Conservation (phyloP, 768 basidiomycete genomes). For the Leccinum longicurvipes region DNA sequence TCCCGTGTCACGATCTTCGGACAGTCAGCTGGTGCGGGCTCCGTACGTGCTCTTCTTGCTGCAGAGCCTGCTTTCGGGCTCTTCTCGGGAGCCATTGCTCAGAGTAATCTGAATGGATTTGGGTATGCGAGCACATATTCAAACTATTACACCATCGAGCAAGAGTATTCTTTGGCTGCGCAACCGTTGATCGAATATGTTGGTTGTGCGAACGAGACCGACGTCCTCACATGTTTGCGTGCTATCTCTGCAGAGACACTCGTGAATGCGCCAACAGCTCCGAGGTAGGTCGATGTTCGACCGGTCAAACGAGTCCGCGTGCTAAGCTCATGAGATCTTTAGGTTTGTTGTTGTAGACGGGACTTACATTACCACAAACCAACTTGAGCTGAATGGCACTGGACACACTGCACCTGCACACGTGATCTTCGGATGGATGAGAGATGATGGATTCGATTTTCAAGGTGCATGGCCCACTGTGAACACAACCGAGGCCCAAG, state of each 20-base stretch:
- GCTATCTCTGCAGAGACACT: constrained; percentile 4
- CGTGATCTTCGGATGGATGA: constrained; percentile 49
- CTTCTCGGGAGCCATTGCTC: constrained; percentile 39
- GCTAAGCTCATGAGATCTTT: neutral
- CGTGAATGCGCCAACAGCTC: constrained; percentile 4
- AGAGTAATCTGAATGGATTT: constrained; percentile 48
- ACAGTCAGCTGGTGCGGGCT: constrained; percentile 51
- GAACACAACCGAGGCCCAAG: constrained; percentile 1
- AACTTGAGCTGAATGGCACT: constrained; percentile 38
- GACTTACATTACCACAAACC: constrained; percentile 38
- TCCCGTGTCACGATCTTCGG: constrained; percentile 50
- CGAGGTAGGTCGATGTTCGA: neutral
- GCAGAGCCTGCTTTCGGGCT: constrained; percentile 35
- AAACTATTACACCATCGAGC: constrained; percentile 44
- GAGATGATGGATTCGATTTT: constrained; percentile 49
- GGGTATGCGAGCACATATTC: constrained; percentile 49
- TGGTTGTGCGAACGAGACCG: constrained; percentile 31
- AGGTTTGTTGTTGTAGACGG: constrained; percentile 42
- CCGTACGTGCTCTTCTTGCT: constrained; percentile 38
- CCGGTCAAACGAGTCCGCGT: neutral
- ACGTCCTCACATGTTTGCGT: constrained; percentile 7
- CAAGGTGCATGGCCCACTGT: constrained; percentile 34
- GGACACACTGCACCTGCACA: constrained; percentile 42
- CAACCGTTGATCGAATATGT: constrained; percentile 37
- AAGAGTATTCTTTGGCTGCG: constrained; percentile 35